Evolutionary conservation across 495 filamentous ascomycete genomes (phyloP), one percentile per base, ranked within the genome.

Genomic region (Trichoderma reesei): DNA sequence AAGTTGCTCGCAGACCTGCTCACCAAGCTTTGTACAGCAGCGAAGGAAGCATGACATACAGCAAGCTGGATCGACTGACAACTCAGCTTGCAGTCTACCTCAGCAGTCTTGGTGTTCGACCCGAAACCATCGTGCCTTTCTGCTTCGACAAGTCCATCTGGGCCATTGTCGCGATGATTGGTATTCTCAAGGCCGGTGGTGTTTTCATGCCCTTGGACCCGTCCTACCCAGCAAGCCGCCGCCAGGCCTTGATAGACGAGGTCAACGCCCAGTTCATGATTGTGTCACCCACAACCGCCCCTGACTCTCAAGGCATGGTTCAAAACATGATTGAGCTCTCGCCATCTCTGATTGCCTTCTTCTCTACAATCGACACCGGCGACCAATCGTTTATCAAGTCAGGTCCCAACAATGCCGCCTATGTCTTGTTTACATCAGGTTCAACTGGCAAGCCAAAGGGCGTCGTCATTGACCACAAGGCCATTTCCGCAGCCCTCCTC

Each of bases 341-440:
- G 3, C 31, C 20, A 56, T 56, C 51, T 4, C 3, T 36, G 1
- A 56, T 56, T 16, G 6, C 51, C 14, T 26, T 3, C 51, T 33
- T 56, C 9, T 56, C 51, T 31, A 10, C 62, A 2, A 60, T 69
- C 3, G 65, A 71, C 26, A 62, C 9, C 11, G 14, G 3, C 44
- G 3, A 31, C 18, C 33, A 61, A 60, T 8, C 20, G 39, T 76
- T 7, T 68, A 71, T 0, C n/a, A 33, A 3, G 69, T 75, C 34
- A 68, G 70, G 6, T 59, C 71, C 70, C 20, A 54, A 14, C 9
- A 68, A 74, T 37, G 56, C 68, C 1, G 62, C 66, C 3, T 89
- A 83, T 67, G 72, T 86, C 14, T 73, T 85, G 10, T 87, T 84
- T 65, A 88, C 86, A 0, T 80, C 81, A 66, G 86, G 86, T 0